Base-by-base conservation (phyloP, 2,329 filamentous ascomycete species). In the Xylariomycetidae sp. region DNA sequence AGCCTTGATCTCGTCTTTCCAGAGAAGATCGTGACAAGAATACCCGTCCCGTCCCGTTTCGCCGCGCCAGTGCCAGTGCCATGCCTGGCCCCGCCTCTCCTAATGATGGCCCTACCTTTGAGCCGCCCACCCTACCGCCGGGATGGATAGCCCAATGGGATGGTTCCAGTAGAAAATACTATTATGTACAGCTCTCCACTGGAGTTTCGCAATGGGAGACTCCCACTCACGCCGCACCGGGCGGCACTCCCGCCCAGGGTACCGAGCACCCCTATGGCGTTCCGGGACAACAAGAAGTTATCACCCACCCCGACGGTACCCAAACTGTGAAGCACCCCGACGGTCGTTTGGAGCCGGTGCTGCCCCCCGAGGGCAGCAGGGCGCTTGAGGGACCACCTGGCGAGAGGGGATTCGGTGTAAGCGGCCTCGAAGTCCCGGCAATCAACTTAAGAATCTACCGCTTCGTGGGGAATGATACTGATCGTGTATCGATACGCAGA, bases 71-170 rank as follows among this genome's bases (percentile, higher is more conserved):
- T n/a, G n/a, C n/a, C n/a, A 11, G 11, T 14, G 40, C 37, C 25
- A 79, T 79, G 74, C 66, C 72, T 52, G 74, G 74, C 50, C 67
- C 74, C 52, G 65, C 67, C 48, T 77, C 74, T 46, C 74, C 75
- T 42, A 67, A 69, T 58, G 72, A 75, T 52, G 75, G 74, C 51
- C 75, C 75, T 46, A 72, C 72, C 51, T 77, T 67, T 47, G 50
- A 53, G 36, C 79, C 79, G 44, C 79, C 79, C 30, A 63, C 66
- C 29, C 68, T 82, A 33, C 79, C 79, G 31, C 62, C 74, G 10
- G 79, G 79, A 50, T 83, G 79, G 79, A 82, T 82, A 51, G 77
- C 78, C 38, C 79, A 83, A 62, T 83, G 79, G 79, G 79, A 83
- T 53, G 73, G 70, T 42, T 54, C 67, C 36, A 77, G 69, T 57